These are phyloP conservation scores for Tilletiopsis washingtonensis DNA, from an alignment of 1,284 basidiomycete species.

Conservation along the genomic window DNA sequence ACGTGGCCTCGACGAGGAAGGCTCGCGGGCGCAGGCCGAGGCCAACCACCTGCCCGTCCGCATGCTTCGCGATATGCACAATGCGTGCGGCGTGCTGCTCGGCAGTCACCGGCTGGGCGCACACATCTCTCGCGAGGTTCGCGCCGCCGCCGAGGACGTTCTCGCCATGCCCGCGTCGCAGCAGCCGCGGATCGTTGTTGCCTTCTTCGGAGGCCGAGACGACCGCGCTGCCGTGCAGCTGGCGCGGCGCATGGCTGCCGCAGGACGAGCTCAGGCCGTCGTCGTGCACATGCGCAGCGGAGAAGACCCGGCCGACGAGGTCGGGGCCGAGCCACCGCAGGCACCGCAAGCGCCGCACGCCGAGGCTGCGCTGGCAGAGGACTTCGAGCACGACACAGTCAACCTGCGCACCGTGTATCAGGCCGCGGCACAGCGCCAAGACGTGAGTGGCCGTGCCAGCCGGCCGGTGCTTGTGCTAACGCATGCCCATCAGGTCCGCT, in stretches of 20 bases:
- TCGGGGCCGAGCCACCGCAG: constrained; percentile 1
- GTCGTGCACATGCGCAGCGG: constrained; percentile 4
- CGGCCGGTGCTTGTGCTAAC: no score
- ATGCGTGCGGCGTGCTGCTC: no score
- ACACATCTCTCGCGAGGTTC: no score
- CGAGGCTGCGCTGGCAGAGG: no score
- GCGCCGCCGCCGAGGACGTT: no score
- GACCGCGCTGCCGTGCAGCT: constrained; percentile 24
- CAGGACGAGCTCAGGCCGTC: constrained; percentile 14
- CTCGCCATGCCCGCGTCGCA: no score
- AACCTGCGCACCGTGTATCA: constrained; percentile 21
- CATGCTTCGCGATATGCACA: no score
- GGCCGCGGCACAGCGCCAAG: constrained; percentile 14
- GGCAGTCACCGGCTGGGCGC: no score
- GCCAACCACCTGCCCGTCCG: background rate
- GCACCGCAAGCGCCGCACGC: constrained; percentile 1
- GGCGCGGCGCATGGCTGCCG: constrained; percentile 10
- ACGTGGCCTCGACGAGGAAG: no score
- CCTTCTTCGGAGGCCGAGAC: constrained; percentile 10
- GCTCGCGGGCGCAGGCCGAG: background rate
- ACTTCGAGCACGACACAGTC: constrained; percentile 5
- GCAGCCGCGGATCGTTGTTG: background rate
- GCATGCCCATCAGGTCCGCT: no score
- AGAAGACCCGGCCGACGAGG: background rate
- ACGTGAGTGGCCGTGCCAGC: constrained; percentile 4